Evolutionary conservation across 306 rosid genomes (phyloP), one percentile per base, ranked within the genome.

Genomic region (Pueraria montana): DNA sequence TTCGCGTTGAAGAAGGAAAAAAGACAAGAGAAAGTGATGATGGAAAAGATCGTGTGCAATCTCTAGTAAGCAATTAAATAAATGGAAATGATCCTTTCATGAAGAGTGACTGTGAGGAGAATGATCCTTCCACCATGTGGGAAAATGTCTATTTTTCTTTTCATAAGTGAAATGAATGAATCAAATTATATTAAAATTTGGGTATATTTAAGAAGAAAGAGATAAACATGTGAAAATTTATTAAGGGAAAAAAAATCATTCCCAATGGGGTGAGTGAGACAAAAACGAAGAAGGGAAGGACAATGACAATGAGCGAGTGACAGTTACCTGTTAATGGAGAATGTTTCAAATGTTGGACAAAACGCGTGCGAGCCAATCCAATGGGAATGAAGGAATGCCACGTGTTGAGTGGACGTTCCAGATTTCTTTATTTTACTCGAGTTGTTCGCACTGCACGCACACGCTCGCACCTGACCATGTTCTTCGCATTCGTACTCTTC

Each of bases 41-140:
- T 11, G 6, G 72, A 36, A 81, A 81, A 48, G 67, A 49, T 72
- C 26, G 58, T 38, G 5, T 79, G 20, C 9, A 27, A 58, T 58
- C 34, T 58, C 18, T 16, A 8, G 11, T 61, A 6, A 10, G 16
- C 30, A 9, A 56, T 56, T 61, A 1, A 7, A 13, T 13, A 53
- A 62, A 36, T 26, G 68, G 20, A 26, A 63, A 63, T 1, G 69
- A 30, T 63, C 43, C 69, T 14, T 14, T 64, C 68, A 14, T 34
- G 2, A 32, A 0, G 53, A 40, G 2, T 72, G n/a, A n/a, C n/a
- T n/a, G n/a, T n/a, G 4, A 75, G 11, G 6, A 5, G 17, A 38
- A 40, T 21, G 32, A 58, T 34, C 40, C 40, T 4, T 34, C 8
- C 40, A 34, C 5, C 27, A 11, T 4, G 2, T 24, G 67, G 8